Evolutionary conservation across 805 yeast species (phyloP), one percentile per base, ranked within the genome.

Genomic region (Wickerhamiella azyma): DNA sequence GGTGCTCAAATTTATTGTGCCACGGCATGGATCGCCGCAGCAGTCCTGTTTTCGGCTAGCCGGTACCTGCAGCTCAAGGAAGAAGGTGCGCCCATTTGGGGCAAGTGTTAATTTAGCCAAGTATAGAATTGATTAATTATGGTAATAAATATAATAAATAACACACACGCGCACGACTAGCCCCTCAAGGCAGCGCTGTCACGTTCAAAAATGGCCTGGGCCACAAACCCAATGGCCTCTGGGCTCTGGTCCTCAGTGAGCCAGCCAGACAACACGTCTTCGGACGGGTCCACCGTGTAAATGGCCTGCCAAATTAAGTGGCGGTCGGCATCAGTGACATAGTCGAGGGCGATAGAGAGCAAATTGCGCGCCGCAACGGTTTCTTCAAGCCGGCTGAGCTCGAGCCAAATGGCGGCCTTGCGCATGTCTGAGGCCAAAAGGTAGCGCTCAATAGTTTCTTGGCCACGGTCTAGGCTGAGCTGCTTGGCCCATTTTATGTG

Each of bases 1-100:
- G 45, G 45, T 7, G 50, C 48, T 24, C 41, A 49, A 35, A 39
- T 49, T 3, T 49, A 47, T 30, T 33, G 38, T 16, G 45, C 37
- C 11, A 13, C 36, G 14, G 48, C 45, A 3, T 46, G 48, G 48
- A 14, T 41, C 10, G 26, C 14, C 2, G 29, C 45, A 9, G 35
- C 38, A 6, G 14, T 11, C 9, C 24, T 35, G 7, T 42, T 42
- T 28, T 9, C 32, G 18, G 26, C 26, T 5, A 36, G 40, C 33
- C 39, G 45, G n/a, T 37, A 36, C 10, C 14, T 42, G 26, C 45
- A 42, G 18, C 45, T 36, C 3, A 14, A 24, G 14, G 17, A 42
- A 5, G 33, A 30, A 16, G 33, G 33, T 16, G n/a, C 11, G 33
- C 16, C 33, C 9, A 13, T 30, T 10, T 30, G 33, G 33, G n/a